Conservation (phyloP, 176 grass and related monocot genomes). For the Musa acuminata region DNA sequence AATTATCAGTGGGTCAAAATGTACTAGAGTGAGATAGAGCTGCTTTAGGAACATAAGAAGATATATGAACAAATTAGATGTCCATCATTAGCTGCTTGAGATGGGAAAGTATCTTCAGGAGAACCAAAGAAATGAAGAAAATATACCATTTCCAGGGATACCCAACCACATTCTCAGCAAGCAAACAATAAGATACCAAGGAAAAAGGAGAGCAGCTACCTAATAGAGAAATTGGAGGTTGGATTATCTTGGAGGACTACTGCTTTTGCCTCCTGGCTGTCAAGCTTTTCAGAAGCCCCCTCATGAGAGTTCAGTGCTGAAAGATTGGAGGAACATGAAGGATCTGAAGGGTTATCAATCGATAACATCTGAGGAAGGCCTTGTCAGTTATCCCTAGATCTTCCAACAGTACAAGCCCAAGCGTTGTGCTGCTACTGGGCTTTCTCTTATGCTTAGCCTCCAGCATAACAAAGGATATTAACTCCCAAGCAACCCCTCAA, state of each 20-base stretch:
- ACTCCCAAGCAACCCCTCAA: background rate
- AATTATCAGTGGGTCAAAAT: background rate
- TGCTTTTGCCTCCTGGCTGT: slow-evolving; percentile 34
- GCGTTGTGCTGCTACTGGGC: slow-evolving; percentile 60
- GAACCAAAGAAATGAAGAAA: background rate
- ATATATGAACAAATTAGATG: background rate
- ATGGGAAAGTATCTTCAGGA: background rate
- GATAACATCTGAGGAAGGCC: slow-evolving; percentile 87
- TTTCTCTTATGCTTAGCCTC: slow-evolving; percentile 65
- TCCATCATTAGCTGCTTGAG: background rate
- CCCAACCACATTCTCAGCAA: background rate
- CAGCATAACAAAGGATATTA: slow-evolving; percentile 50
- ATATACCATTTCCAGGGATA: background rate
- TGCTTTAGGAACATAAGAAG: background rate
- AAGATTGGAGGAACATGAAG: slow-evolving; percentile 51
- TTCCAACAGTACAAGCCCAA: slow-evolving; percentile 50
- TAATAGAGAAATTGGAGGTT: slow-evolving; percentile 75
- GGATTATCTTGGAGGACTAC: slow-evolving; percentile 46
- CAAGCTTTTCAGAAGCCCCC: slow-evolving; percentile 25
- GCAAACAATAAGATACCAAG: slow-evolving; percentile 9
- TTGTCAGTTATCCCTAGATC: slow-evolving; percentile 33
- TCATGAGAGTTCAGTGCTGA: slow-evolving; percentile 30
- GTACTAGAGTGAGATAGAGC: background rate
- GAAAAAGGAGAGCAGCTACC: slow-evolving; percentile 44
- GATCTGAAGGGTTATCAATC: slow-evolving; percentile 52